phyloP scores from a whole-genome alignment of 164 flowering plant species.

The Platanus orientalis region DNA sequence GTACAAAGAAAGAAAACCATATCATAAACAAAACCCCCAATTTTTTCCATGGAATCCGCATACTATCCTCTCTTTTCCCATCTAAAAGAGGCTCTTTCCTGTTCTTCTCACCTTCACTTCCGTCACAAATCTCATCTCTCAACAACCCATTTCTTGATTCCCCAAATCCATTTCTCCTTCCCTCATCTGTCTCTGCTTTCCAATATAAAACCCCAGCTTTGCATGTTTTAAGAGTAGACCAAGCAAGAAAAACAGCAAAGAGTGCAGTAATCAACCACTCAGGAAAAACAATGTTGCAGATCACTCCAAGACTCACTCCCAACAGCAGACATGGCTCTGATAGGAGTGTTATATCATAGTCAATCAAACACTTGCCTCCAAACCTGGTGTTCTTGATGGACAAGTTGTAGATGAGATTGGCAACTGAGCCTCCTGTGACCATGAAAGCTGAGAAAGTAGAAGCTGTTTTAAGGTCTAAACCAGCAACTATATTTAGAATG shows the following conservation, averaged over 20 bases:
- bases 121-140: slow-evolving; percentile 10
- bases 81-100: slow-evolving; percentile 34
- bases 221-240: slow-evolving; percentile 57
- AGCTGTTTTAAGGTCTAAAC: slow-evolving; percentile 62
- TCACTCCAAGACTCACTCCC: slow-evolving; percentile 72
- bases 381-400: no score
- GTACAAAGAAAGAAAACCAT: slow-evolving; percentile 51
- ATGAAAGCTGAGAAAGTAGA: slow-evolving; percentile 63
- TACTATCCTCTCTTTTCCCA: neutral
- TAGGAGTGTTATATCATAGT: slow-evolving; percentile 56
- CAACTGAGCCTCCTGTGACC: slow-evolving; percentile 72
- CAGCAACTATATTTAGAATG: slow-evolving; percentile 50
- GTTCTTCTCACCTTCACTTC: neutral
- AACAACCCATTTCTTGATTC: slow-evolving; percentile 20
- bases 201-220: slow-evolving; percentile 42
- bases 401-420: slow-evolving; percentile 42
- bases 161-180: no score
- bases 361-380: slow-evolving; percentile 36
- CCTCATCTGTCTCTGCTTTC: slow-evolving; percentile 45
- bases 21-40: slow-evolving; percentile 41
- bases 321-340: slow-evolving; percentile 65
- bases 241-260: slow-evolving; percentile 54
- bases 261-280: slow-evolving; percentile 59
- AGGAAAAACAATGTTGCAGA: slow-evolving; percentile 57
- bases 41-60: slow-evolving; percentile 49